These are phyloP conservation scores for Priceomyces carsonii DNA, from an alignment of 805 yeast species.

Conservation along the genomic window DNA sequence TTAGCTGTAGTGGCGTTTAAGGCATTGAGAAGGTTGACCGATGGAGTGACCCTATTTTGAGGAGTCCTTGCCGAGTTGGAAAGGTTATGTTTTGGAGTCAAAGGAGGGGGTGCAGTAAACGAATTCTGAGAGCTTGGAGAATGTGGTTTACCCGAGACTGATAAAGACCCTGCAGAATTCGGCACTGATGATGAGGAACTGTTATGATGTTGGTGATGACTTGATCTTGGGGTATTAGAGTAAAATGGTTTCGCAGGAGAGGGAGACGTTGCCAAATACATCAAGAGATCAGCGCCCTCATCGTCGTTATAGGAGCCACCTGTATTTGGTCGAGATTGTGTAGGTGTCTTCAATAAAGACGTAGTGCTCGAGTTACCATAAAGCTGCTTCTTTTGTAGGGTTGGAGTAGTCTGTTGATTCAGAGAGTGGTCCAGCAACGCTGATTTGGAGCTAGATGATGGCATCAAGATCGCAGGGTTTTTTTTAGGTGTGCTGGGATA, in stretches of 20 bases:
- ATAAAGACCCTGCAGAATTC: slow-evolving; percentile 27
- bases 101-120: slow-evolving; percentile 42
- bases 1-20: slow-evolving; percentile 17
- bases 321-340: slow-evolving; percentile 25
- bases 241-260: slow-evolving; percentile 53
- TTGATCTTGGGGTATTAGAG: slow-evolving; percentile 31
- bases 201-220: slow-evolving; percentile 7
- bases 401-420: slow-evolving; percentile 29
- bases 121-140: slow-evolving; percentile 17
- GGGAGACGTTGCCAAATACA: slow-evolving; percentile 85
- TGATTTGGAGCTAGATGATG: slow-evolving; percentile 18
- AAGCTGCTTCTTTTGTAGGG: slow-evolving; percentile 25
- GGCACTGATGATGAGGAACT: slow-evolving; percentile 16
- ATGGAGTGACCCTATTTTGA: slow-evolving; percentile 43
- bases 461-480: slow-evolving; percentile 35
- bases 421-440: background rate
- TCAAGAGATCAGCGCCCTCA: slow-evolving; percentile 80
- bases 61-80: slow-evolving; percentile 33
- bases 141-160: slow-evolving; percentile 12
- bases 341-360: slow-evolving; percentile 35
- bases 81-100: slow-evolving; percentile 42
- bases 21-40: slow-evolving; percentile 30
- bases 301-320: slow-evolving; percentile 33
- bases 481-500: slow-evolving; percentile 29
- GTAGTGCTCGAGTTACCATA: slow-evolving; percentile 7